These are phyloP conservation scores for Xylaria acuta DNA, from an alignment of 495 filamentous ascomycete genomes.

Conservation along the genomic window DNA sequence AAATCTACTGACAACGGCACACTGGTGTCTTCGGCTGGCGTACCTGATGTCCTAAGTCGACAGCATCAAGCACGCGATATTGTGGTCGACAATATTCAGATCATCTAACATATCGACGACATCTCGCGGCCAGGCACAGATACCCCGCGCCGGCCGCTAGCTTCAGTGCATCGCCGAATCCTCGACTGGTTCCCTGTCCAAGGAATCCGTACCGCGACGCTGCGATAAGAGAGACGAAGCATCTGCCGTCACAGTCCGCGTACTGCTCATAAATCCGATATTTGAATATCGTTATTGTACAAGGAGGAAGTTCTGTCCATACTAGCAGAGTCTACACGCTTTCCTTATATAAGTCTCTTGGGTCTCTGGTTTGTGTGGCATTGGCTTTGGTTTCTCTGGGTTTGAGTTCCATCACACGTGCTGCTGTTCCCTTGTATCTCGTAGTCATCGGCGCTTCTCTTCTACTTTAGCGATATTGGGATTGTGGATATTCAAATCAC, in stretches of 20 bases:
- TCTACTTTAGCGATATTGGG: not conserved
- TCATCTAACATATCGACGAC: not conserved
- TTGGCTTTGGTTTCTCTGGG: not conserved
- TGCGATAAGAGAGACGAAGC: not conserved
- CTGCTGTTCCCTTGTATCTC: not conserved
- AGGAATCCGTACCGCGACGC: not conserved
- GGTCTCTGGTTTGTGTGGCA: not conserved
- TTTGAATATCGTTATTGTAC: not conserved
- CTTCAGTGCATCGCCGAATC: not conserved
- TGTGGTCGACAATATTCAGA: not conserved
- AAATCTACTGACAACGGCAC: not conserved
- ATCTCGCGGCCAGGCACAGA: not conserved
- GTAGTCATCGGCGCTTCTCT: not conserved
- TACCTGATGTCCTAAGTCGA: not conserved
- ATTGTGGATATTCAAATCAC: not conserved
- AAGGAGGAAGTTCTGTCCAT: not conserved
- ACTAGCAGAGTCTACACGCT: not conserved
- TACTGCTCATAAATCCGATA: not conserved
- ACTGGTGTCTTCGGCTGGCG: not conserved
- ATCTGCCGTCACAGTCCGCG: not conserved
- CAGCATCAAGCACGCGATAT: not conserved
- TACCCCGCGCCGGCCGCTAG: not conserved
- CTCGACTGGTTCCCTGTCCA: not conserved
- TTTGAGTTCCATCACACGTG: not conserved
- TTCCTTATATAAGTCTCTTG: not conserved